Evolutionary conservation across 2,329 filamentous ascomycete species (phyloP).

Genomic region (Ceratocystis destructans): DNA sequence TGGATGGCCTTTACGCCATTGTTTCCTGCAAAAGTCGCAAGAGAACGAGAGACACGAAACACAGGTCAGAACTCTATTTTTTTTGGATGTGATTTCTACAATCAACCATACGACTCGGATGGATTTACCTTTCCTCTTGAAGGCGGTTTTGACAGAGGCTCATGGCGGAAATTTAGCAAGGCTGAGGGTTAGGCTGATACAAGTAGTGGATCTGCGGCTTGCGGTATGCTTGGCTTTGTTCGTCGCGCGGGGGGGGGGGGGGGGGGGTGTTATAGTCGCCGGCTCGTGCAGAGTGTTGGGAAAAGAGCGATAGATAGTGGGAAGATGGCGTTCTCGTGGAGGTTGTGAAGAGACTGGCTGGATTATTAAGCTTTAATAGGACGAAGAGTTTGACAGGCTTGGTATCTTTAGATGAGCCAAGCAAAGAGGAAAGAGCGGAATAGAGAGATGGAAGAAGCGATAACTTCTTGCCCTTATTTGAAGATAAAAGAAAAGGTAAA

Average conservation of each 20-base stretch:
- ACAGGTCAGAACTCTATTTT: conserved; percentile 1
- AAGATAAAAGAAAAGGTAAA: no score
- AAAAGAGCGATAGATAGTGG: neutral
- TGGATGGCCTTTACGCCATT: conserved; percentile 92
- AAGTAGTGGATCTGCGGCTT: neutral
- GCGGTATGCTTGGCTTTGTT: neutral
- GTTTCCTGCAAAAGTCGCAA: conserved; percentile 49
- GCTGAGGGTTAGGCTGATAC: neutral
- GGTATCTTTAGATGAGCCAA: no score
- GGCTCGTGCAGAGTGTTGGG: neutral
- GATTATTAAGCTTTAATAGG: neutral
- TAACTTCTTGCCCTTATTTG: no score
- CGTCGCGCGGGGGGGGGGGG: neutral
- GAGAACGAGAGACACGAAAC: conserved; percentile 17
- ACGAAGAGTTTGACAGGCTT: no score
- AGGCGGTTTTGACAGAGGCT: conserved; percentile 78
- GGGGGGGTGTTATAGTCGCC: neutral
- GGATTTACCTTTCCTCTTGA: conserved; percentile 67
- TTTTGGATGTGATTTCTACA: conserved; percentile 17
- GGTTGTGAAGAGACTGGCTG: no score
- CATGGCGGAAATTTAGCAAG: conserved; percentile 37
- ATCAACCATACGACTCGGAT: conserved; percentile 1
- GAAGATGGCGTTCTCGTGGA: neutral
- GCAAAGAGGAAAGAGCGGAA: no score
- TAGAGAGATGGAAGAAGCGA: no score